Base-by-base conservation (phyloP, 768 basidiomycete genomes). In the Panaeolus papilionaceus region DNA sequence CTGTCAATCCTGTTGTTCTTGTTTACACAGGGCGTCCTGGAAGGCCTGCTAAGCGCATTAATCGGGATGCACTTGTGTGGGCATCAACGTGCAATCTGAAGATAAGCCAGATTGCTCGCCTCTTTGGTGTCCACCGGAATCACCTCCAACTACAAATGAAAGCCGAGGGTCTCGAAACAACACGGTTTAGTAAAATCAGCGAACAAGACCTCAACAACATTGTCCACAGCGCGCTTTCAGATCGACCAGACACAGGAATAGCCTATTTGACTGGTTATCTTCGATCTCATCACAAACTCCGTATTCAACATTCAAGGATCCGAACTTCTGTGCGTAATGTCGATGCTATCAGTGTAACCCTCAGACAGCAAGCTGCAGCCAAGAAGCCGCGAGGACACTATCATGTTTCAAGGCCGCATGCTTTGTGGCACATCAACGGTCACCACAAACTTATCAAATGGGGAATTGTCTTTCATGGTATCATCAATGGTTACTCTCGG, bases 381-480 rank as follows among this genome's bases (percentile, higher is more conserved):
- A 33, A 33, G 28, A 33, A 33, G 28, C 28, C 28, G 28, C 28
- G 28, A 33, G 26, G 38, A 11, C 44, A 28, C 9, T 71, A 70
- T 38, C 40, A n/a, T n/a, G 68, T 69, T 12, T 49, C 61, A 20
- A 44, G 63, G 9, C 71, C 69, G 0, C 67, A 71, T 49, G 62
- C 71, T 0, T n/a, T 70, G 4, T 71, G 71, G 71, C 71, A 72
- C 49, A 64, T 70, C 7, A 66, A 72, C 63, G 69, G 71, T 0
- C 71, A 72, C 33, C 71, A 72, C 47, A 72, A 72, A 38, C 49
- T 72, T 0, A 72, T 70, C 7, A 28, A 38, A 6, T 72, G 71
- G 71, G 71, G 69, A 0, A 68, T 72, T 45, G 69, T 72, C 2
- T 37, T 72, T 2, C 71, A 72, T 63, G 67, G 69, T 1, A 18